Conservation (phyloP, 2,329 filamentous ascomycete species). For the Penicillium sp. region DNA sequence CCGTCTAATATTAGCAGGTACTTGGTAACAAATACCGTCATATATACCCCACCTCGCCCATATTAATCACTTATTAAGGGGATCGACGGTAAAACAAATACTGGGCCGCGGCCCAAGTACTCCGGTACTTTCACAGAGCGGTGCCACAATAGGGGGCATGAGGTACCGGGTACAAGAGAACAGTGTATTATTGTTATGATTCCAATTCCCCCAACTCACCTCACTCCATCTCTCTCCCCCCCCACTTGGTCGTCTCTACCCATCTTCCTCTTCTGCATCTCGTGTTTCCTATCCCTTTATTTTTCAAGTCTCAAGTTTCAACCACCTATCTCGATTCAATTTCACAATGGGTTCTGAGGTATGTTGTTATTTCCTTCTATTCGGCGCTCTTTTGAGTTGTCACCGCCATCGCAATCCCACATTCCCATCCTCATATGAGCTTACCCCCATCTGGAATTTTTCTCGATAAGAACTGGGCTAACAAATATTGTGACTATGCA, state of each 20-base stretch:
- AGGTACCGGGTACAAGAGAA: conserved; percentile 14
- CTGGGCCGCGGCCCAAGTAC: conserved; percentile 10
- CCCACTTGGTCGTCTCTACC: conserved; percentile 21
- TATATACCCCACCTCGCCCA: conserved; percentile 5
- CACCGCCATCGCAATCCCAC: conserved; percentile 23
- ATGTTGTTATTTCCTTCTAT: conserved; percentile 43
- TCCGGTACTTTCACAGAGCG: conserved; percentile 2
- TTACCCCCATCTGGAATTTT: conserved; percentile 6
- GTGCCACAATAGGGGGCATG: neutral
- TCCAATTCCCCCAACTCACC: conserved; percentile 15
- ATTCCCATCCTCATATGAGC: conserved; percentile 8
- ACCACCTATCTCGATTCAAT: conserved; percentile 31
- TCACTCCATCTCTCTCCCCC: conserved; percentile 17
- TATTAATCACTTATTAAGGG: conserved; percentile 3
- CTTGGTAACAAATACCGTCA: conserved; percentile 3
- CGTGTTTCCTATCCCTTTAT: conserved; percentile 9
- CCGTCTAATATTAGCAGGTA: neutral
- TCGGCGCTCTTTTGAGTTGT: conserved; percentile 32
- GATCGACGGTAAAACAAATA: conserved; percentile 9
- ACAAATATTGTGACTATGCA: conserved; percentile 40
- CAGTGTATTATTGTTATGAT: conserved; percentile 17
- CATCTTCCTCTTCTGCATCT: conserved; percentile 22
- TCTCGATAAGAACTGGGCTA: conserved; percentile 38
- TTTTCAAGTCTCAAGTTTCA: conserved; percentile 42
- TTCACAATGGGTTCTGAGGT: conserved; percentile 63